phyloP scores from a whole-genome alignment of 768 basidiomycete genomes.

The Boletus vermiculosoides region DNA sequence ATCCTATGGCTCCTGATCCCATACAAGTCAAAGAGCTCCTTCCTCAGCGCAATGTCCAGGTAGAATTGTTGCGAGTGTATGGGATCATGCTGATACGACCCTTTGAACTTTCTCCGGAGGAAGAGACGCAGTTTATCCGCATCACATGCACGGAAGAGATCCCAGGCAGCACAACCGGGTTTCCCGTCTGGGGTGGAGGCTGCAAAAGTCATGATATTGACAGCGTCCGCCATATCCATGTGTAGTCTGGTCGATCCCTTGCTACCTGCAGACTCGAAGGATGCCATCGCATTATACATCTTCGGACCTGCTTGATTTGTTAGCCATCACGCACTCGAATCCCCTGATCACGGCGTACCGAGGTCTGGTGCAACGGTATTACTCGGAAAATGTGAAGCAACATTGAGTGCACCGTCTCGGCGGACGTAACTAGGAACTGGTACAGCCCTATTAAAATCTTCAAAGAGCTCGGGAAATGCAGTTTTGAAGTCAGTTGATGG shows the following conservation, averaged over 20 bases:
- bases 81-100: slow-evolving; percentile 65
- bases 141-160: slow-evolving; percentile 81
- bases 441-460: slow-evolving; percentile 79
- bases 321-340: neutral
- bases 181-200: slow-evolving; percentile 51
- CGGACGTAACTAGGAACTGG: slow-evolving; percentile 91
- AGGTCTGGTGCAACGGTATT: slow-evolving; percentile 80
- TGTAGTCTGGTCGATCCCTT: slow-evolving; percentile 87
- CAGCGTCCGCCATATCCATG: slow-evolving; percentile 93
- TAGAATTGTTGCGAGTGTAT: slow-evolving; percentile 92
- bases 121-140: slow-evolving; percentile 75
- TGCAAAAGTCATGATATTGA: slow-evolving; percentile 88
- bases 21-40: slow-evolving; percentile 61
- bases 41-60: slow-evolving; percentile 65
- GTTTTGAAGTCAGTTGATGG: slow-evolving; percentile 80
- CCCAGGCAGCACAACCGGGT: slow-evolving; percentile 87
- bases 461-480: slow-evolving; percentile 80
- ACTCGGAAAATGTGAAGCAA: slow-evolving; percentile 84
- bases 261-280: slow-evolving; percentile 60
- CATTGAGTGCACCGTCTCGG: slow-evolving; percentile 83
- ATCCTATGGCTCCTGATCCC: slow-evolving; percentile 80
- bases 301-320: slow-evolving; percentile 65
- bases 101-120: slow-evolving; percentile 61
- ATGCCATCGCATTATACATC: slow-evolving; percentile 91
- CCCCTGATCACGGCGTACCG: slow-evolving; percentile 42